Conservation (phyloP, 805 yeast genomes). For the Ogataea sp. region DNA sequence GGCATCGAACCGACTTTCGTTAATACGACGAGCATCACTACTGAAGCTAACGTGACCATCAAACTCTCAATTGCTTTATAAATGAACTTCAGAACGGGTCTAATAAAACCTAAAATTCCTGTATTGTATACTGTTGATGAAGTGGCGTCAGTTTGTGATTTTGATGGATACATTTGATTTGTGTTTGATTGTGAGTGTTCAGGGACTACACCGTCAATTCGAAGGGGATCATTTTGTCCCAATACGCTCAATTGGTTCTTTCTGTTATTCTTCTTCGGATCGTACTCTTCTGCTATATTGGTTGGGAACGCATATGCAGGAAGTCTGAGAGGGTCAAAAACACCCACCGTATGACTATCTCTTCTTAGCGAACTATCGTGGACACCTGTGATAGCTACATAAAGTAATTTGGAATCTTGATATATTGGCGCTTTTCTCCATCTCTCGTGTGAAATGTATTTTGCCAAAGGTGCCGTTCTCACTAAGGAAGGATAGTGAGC, state of each 20-base stretch:
- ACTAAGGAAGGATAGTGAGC: conserved; percentile 73
- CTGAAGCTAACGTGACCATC: conserved; percentile 32
- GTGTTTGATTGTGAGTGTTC: conserved; percentile 6
- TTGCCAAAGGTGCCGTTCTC: conserved; percentile 67
- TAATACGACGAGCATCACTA: conserved; percentile 27
- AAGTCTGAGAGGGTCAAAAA: conserved; percentile 12
- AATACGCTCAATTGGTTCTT: conserved; percentile 5
- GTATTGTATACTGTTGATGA: background rate
- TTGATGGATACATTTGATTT: conserved; percentile 9
- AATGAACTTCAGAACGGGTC: conserved; percentile 14
- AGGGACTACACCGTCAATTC: conserved; percentile 13
- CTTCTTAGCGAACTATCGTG: conserved; percentile 26
- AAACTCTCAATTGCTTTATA: conserved; percentile 38
- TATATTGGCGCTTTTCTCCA: conserved; percentile 34
- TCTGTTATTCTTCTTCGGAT: conserved; percentile 3
- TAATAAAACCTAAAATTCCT: background rate
- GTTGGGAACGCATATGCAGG: conserved; percentile 18
- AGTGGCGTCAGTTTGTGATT: background rate
- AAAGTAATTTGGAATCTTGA: conserved; percentile 29
- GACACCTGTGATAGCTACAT: conserved; percentile 41
- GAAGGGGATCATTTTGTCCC: conserved; percentile 7
- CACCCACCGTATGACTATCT: conserved; percentile 5
- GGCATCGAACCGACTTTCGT: conserved; percentile 30
- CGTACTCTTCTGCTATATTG: conserved; percentile 7
- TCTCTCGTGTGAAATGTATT: conserved; percentile 40